These are phyloP conservation scores for Paramyrothecium sp. DNA, from an alignment of 2,329 filamentous ascomycete species.

Conservation along the genomic window DNA sequence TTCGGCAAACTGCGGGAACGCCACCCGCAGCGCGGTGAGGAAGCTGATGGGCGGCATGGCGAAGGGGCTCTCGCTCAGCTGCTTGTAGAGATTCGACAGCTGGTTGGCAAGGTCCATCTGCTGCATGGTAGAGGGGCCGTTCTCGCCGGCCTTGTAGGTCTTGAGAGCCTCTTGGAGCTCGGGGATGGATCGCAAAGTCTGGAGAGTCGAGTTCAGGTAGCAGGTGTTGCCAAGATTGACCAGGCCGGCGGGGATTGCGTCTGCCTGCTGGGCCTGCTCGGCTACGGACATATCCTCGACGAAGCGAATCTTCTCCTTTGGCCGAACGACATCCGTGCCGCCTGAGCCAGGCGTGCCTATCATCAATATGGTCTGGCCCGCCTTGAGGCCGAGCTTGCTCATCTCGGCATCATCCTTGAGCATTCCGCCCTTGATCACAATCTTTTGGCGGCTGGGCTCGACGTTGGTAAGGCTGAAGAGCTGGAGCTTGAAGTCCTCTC, in stretches of 20 bases:
- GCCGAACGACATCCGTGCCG: slow-evolving; percentile 61
- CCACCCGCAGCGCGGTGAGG: slow-evolving; percentile 71
- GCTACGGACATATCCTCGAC: slow-evolving; percentile 97
- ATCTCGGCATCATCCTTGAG: slow-evolving; percentile 94
- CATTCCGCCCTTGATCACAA: slow-evolving; percentile 89
- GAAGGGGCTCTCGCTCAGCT: slow-evolving; percentile 86
- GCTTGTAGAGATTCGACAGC: slow-evolving; percentile 79
- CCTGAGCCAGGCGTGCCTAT: slow-evolving; percentile 82
- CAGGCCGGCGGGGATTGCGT: slow-evolving; percentile 83
- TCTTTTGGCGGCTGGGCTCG: slow-evolving; percentile 94
- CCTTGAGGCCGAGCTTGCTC: slow-evolving; percentile 79
- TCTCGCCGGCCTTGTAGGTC: slow-evolving; percentile 44
- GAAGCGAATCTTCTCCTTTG: slow-evolving; percentile 82
- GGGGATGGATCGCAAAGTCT: slow-evolving; percentile 82
- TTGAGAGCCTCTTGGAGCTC: slow-evolving; percentile 81
- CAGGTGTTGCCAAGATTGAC: slow-evolving; percentile 96
- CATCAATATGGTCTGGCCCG: slow-evolving; percentile 90
- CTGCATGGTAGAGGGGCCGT: slow-evolving; percentile 41
- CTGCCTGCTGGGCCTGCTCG: slow-evolving; percentile 78
- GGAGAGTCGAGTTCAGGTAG: slow-evolving; percentile 97
- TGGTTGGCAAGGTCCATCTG: slow-evolving; percentile 73
- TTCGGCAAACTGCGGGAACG: slow-evolving; percentile 93
- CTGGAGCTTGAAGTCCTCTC: slow-evolving; percentile 94
- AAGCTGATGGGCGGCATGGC: slow-evolving; percentile 84
- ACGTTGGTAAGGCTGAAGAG: slow-evolving; percentile 94